phyloP scores from a whole-genome alignment of 352 stramenopile species.

The Globisporangium paddicum region DNA sequence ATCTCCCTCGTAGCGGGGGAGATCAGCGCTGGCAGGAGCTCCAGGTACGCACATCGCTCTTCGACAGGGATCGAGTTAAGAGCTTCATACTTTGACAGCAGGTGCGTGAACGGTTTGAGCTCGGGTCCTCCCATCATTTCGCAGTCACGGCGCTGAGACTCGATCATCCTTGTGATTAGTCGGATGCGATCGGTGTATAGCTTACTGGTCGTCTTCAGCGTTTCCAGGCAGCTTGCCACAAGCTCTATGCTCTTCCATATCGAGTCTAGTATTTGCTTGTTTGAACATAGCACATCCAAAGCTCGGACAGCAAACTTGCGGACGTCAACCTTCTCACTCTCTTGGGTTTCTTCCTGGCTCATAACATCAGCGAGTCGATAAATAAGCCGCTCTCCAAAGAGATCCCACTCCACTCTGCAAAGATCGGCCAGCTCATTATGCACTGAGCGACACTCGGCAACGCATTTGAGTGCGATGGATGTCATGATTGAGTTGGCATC shows the following conservation, averaged over 20 bases:
- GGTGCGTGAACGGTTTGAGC: neutral
- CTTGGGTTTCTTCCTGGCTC: neutral
- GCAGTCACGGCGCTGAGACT: neutral
- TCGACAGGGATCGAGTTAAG: conserved; percentile 2
- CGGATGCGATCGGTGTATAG: conserved; percentile 5
- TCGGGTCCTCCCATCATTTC: neutral
- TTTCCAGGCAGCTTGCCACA: neutral
- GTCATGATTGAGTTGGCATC: neutral
- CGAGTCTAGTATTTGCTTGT: neutral
- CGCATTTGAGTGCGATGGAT: neutral
- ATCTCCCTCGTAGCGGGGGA: neutral
- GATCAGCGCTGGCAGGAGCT: conserved; percentile 1
- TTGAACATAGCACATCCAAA: neutral
- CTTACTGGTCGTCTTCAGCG: neutral
- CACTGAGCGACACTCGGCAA: neutral
- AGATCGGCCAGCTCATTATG: neutral
- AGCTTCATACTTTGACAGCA: neutral
- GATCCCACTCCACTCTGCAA: conserved; percentile 1
- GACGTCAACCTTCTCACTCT: neutral
- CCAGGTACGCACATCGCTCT: conserved; percentile 5
- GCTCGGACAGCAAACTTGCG: neutral
- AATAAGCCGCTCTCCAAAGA: neutral
- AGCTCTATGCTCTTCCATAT: neutral
- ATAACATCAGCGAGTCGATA: neutral
- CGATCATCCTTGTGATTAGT: neutral